Percentiles rank a stretch among this genome's conserved stretches.
phyloP scores from a whole-genome alignment of 805 yeast species.

The Candida hungchunana region DNA sequence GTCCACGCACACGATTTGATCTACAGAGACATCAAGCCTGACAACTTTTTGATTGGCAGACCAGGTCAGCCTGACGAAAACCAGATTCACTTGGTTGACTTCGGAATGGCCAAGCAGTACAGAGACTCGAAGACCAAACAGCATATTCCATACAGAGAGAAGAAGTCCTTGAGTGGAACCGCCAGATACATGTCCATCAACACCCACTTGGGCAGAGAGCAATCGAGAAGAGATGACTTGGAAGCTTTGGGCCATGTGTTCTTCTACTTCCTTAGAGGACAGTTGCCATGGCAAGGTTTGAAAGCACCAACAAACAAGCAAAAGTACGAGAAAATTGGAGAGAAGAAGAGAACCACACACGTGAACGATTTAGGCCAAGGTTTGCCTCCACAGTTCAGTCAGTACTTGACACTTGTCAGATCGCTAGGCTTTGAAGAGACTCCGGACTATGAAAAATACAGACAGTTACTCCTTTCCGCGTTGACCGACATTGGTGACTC shows the following conservation, averaged over 20 bases:
- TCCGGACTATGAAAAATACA: constrained; percentile 69
- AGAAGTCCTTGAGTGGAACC: constrained; percentile 77
- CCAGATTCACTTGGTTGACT: constrained; percentile 70
- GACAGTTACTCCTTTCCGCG: constrained; percentile 55
- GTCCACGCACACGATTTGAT: constrained; percentile 75
- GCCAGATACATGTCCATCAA: constrained; percentile 86
- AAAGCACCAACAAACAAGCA: constrained; percentile 83
- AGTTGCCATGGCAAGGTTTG: constrained; percentile 87
- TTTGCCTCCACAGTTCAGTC: constrained; percentile 70
- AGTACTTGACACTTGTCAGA: constrained; percentile 66
- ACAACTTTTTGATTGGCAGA: constrained; percentile 69
- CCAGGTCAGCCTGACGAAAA: constrained; percentile 59
- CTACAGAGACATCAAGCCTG: constrained; percentile 81
- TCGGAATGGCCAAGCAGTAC: constrained; percentile 85
- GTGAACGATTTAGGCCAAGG: constrained; percentile 56
- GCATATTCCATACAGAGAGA: constrained; percentile 79
- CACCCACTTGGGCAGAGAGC: constrained; percentile 84
- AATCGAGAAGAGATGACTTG: constrained; percentile 76
- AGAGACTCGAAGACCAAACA: constrained; percentile 76
- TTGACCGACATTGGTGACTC: constrained; percentile 52
- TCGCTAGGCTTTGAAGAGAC: constrained; percentile 71
- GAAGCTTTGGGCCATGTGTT: constrained; percentile 82
- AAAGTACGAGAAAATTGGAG: constrained; percentile 81
- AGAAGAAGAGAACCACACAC: constrained; percentile 68
- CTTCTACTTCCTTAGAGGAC: constrained; percentile 73